These are phyloP conservation scores for Starmerella etchellsii DNA, from an alignment of 805 yeast species.

Conservation along the genomic window DNA sequence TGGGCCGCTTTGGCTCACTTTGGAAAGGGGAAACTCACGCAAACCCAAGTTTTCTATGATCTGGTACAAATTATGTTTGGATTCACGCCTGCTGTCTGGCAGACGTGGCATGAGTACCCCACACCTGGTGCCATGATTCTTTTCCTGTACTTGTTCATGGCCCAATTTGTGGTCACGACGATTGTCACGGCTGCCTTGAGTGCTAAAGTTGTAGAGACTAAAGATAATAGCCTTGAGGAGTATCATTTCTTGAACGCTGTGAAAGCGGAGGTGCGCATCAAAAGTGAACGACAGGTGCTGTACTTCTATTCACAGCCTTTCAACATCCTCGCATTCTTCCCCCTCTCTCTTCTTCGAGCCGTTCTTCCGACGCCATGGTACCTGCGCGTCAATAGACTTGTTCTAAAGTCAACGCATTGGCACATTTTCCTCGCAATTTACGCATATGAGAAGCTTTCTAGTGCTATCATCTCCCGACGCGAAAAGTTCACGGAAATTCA, in stretches of 20 bases:
- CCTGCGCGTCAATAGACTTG: conserved; percentile 25
- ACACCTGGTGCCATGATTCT: conserved; percentile 36
- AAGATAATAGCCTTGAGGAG: conserved; percentile 30
- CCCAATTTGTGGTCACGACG: conserved; percentile 43
- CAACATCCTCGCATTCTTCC: conserved; percentile 25
- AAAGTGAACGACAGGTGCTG: conserved; percentile 27
- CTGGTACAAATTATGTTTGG: conserved; percentile 43
- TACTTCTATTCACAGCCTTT: conserved; percentile 30
- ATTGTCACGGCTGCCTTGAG: conserved; percentile 42
- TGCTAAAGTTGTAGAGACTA: conserved; percentile 28
- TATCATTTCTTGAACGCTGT: conserved; percentile 29
- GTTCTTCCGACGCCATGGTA: conserved; percentile 25
- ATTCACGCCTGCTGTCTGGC: conserved; percentile 50
- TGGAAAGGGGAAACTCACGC: conserved; percentile 32
- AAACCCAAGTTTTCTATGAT: conserved; percentile 37
- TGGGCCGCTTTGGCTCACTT: conserved; percentile 41
- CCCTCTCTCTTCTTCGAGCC: conserved; percentile 25
- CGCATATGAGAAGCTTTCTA: conserved; percentile 23
- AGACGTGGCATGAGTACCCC: conserved; percentile 39
- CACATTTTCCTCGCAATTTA: conserved; percentile 28
- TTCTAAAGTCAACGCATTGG: conserved; percentile 30
- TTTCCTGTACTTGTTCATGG: conserved; percentile 39
- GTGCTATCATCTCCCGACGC: conserved; percentile 14
- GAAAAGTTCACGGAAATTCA: conserved; percentile 14
- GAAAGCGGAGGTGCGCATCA: conserved; percentile 29